Evolutionary conservation across 2,329 filamentous ascomycete species (phyloP), one percentile per base, ranked within the genome.

Genomic region (Scorias spongiosa): DNA sequence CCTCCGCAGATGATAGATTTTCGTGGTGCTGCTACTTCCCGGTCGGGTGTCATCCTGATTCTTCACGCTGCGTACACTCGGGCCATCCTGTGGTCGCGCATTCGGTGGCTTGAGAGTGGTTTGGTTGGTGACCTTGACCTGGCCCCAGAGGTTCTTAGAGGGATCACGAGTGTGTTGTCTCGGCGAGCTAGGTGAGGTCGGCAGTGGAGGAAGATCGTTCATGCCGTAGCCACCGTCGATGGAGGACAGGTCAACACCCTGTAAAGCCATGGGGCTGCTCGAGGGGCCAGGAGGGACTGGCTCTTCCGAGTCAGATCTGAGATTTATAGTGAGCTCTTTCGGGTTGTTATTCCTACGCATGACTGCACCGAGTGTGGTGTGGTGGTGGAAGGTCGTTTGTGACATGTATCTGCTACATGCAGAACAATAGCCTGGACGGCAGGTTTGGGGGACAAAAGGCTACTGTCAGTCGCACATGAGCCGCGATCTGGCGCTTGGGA

Each of bases 1-100:
- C 44, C 62, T 64, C 42, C 63, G 59, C 45, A 69, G 57, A 26
- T 59, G 53, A 56, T 65, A 61, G 58, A 70, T 45, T 39, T 55
- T 57, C 2, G 53, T 57, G 48, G 58, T 51, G 42, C 54, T 57
- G 50, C 57, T 55, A 37, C 49, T 57, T 14, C 47, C 49, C n/a
- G 54, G 54, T 42, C 50, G 42, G 26, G 61, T 55, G 12, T 57
- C 56, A 15, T 54, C 51, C 30, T 58, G 51, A 32, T 55, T 51
- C 42, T 53, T 48, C 40, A 49, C 51, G 44, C 42, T 15, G 9
- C 32, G 32, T 12, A 36, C 9, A 15, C 12, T 12, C 11, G 15
- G 32, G 9, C 54, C 41, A 55, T 52, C 46, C 49, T 41, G 42
- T 52, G 51, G 40, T 47, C 42, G 38, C 43, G 44, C 39, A 40